These are phyloP conservation scores for Musa troglodytarum DNA, from an alignment of 176 grass and related monocot species.

Conservation along the genomic window DNA sequence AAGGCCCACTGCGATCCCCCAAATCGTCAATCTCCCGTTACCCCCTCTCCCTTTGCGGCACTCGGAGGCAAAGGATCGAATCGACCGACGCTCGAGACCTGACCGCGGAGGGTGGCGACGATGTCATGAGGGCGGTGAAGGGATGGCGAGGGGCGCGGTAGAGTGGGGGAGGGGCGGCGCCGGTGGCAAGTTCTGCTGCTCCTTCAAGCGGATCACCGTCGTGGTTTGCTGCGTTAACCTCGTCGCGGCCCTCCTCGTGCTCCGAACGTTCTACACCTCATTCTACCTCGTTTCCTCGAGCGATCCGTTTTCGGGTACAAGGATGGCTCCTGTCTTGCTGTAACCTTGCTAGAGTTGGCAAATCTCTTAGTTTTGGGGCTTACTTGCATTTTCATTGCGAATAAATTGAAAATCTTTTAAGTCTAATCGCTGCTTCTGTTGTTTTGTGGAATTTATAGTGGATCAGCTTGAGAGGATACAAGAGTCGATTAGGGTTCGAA, in stretches of 20 bases:
- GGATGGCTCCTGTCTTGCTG: neutral
- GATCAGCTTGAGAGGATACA: conserved; percentile 66
- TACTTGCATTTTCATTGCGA: neutral
- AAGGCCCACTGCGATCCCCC: too few relatives aligned
- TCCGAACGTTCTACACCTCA: conserved; percentile 50
- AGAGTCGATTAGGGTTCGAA: conserved; percentile 79
- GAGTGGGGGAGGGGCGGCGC: neutral
- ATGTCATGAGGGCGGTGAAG: conserved; percentile 27
- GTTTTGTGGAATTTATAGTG: conserved; percentile 43
- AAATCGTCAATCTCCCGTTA: too few relatives aligned
- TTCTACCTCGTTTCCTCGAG: conserved; percentile 3
- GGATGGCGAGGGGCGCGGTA: conserved; percentile 47
- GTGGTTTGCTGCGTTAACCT: conserved; percentile 70
- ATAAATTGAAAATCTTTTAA: neutral
- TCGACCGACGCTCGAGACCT: too few relatives aligned
- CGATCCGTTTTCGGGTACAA: conserved; percentile 10
- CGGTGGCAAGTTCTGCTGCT: conserved; percentile 37
- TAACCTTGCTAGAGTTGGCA: too few relatives aligned
- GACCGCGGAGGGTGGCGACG: neutral
- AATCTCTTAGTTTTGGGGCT: neutral
- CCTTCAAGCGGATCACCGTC: conserved; percentile 62
- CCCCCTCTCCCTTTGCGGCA: too few relatives aligned
- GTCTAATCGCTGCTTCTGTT: conserved; percentile 1
- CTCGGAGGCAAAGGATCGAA: too few relatives aligned
- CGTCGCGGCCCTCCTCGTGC: conserved; percentile 57